Conservation (phyloP, 2,329 filamentous ascomycete genomes). For the Aspergillus glaucus region DNA sequence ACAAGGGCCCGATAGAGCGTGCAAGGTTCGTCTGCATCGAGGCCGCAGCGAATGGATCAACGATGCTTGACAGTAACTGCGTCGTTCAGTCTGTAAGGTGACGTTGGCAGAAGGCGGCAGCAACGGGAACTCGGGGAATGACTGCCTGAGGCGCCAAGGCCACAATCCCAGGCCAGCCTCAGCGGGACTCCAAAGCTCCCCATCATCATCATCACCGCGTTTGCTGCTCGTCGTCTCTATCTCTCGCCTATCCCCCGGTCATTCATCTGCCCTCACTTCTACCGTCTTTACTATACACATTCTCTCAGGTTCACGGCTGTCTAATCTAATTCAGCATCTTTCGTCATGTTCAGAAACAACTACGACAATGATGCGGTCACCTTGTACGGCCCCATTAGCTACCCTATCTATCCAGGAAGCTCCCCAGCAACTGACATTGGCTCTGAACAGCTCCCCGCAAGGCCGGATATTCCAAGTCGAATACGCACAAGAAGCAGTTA, state of each 20-base stretch:
- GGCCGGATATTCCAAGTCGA: conserved; percentile 99
- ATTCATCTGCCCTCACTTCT: not conserved
- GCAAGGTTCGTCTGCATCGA: conserved; percentile 6
- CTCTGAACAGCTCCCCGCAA: conserved; percentile 73
- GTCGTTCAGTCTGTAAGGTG: conserved; percentile 12
- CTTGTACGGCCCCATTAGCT: conserved; percentile 61
- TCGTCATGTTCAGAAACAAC: conserved; percentile 93
- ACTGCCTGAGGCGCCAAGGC: conserved; percentile 14
- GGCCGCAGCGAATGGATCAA: not conserved
- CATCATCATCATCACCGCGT: conserved; percentile 22
- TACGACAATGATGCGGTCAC: conserved; percentile 99
- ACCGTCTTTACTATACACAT: not conserved
- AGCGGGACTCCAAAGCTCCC: conserved; percentile 4
- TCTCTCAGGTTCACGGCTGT: not conserved
- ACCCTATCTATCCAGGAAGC: conserved; percentile 9
- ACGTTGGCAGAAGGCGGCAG: conserved; percentile 21
- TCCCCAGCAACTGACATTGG: conserved; percentile 13
- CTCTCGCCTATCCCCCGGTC: conserved; percentile 1
- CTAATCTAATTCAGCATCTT: not conserved
- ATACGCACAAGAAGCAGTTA: conserved; percentile 97
- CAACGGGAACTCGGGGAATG: conserved; percentile 1
- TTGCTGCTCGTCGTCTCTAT: conserved; percentile 28
- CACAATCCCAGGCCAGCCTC: conserved; percentile 5
- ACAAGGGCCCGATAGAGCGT: not conserved
- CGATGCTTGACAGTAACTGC: not conserved